Percentiles rank a stretch among this genome's conserved stretches.
phyloP scores from a whole-genome alignment of 495 filamentous ascomycete genomes.

The Penicillium pulvis region DNA sequence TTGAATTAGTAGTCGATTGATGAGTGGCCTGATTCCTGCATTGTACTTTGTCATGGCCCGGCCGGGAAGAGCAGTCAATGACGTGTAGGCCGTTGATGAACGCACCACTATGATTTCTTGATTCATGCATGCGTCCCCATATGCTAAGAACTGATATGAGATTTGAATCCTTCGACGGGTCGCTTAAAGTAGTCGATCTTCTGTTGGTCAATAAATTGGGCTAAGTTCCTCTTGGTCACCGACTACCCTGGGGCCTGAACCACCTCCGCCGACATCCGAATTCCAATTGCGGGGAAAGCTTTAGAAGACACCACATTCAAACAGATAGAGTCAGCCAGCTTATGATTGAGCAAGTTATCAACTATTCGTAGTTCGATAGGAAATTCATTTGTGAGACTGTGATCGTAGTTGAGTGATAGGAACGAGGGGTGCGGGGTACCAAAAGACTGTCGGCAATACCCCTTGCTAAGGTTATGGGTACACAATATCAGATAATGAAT shows the following conservation, averaged over 20 bases:
- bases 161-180: neutral
- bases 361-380: too few relatives aligned
- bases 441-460: neutral
- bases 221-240: neutral
- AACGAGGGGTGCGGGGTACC: neutral
- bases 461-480: neutral
- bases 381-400: neutral
- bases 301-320: neutral
- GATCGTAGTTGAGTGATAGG: too few relatives aligned
- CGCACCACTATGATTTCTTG: conserved; percentile 9
- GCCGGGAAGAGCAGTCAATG: conserved; percentile 14
- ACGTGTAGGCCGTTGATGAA: conserved; percentile 13
- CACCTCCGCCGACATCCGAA: neutral
- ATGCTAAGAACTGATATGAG: neutral
- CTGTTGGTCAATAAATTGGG: neutral
- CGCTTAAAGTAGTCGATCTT: neutral
- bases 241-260: neutral
- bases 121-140: conserved; percentile 1
- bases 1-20: neutral
- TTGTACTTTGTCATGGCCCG: neutral
- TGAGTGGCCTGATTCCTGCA: conserved; percentile 10
- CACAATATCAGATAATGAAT: neutral
- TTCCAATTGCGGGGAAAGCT: neutral
- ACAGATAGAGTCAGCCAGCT: neutral
- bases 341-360: too few relatives aligned